phyloP scores from a whole-genome alignment of 495 filamentous ascomycete species.

The Immersiella caudata region DNA sequence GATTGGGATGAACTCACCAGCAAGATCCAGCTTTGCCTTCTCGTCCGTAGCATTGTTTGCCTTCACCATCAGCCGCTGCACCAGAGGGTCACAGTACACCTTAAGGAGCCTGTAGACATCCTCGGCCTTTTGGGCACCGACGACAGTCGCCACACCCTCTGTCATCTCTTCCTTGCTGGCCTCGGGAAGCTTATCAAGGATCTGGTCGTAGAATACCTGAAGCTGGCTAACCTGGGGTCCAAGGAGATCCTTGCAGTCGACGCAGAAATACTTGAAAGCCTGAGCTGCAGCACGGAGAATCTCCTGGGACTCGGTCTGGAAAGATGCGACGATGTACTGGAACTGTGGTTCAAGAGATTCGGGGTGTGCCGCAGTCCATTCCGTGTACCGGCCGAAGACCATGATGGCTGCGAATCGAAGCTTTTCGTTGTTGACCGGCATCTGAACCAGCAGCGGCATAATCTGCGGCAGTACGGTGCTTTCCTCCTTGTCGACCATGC shows the following conservation, averaged over 20 bases:
- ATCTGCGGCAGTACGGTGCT: slow-evolving; percentile 82
- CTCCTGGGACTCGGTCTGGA: slow-evolving; percentile 81
- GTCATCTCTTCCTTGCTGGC: slow-evolving; percentile 93
- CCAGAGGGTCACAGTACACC: slow-evolving; percentile 90
- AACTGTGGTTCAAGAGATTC: slow-evolving; percentile 90
- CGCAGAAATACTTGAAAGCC: slow-evolving; percentile 95
- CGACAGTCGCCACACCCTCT: slow-evolving; percentile 88
- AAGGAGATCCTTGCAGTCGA: slow-evolving; percentile 86
- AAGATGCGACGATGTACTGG: slow-evolving; percentile 89
- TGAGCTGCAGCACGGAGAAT: slow-evolving; percentile 89
- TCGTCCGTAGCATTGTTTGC: slow-evolving; percentile 85
- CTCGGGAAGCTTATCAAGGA: slow-evolving; percentile 79
- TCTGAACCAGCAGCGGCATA: slow-evolving; percentile 88
- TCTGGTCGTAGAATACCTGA: slow-evolving; percentile 86
- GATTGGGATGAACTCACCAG: slow-evolving; percentile 59
- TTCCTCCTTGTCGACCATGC: slow-evolving; percentile 92
- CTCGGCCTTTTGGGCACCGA: slow-evolving; percentile 79
- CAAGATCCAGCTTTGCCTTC: slow-evolving; percentile 75
- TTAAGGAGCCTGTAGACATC: slow-evolving; percentile 83
- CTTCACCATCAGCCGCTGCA: slow-evolving; percentile 80
- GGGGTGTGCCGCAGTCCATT: slow-evolving; percentile 94
- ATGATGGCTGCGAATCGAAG: slow-evolving; percentile 96
- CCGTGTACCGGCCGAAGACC: slow-evolving; percentile 93
- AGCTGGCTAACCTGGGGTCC: slow-evolving; percentile 78
- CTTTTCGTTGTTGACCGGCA: slow-evolving; percentile 96